Evolutionary conservation across 192 early-diverging fungal species (phyloP), one percentile per base, ranked within the genome.

Genomic region (Backusella sp.): DNA sequence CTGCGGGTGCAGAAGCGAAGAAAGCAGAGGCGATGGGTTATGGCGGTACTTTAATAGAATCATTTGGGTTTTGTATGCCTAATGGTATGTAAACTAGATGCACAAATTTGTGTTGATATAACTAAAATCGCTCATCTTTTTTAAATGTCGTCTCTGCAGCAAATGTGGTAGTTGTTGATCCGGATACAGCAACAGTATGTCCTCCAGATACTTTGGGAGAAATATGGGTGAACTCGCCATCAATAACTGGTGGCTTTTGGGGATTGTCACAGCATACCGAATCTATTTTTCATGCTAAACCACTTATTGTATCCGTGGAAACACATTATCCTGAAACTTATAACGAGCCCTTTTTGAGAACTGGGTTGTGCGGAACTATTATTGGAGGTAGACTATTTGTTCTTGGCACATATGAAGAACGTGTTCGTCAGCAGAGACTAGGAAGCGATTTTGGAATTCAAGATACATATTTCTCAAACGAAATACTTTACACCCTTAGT

Each of bases 181-280:
- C 94, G 2, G 91, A 94, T 52, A 93, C 93, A 72, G 89, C 88
- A 15, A 88, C 90, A 21, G 80, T 96, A 35, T 94, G 91, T 52
- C 87, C 90, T 8, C 83, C 91, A 1, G 89, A 94, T 79, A 85
- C 89, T 1, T 88, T 95, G 70, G 95, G 95, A 53, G 95, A 96
- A 84, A 86, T 96, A n/a, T 95, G 94, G 93, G 85, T 95, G 8
- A 87, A 91, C 77, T 90, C 92, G 3, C 91, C 91, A 15, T 89
- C 87, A 32, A 82, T 96, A 49, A 88, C 90, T 8, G 87, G 86
- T 30, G 91, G 91, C 6, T 95, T 95, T 84, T 94, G 91, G 94
- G 90, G 86, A 17, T 79, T 95, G 37, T 89, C 92, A 17, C 91
- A 90, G 73, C 88, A 93, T 65, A 93, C 87, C 1, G 86, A 92